Percentiles rank a stretch among this genome's conserved stretches.
Conservation (phyloP, 495 filamentous ascomycete genomes). For the Pyrenula massariospora region DNA sequence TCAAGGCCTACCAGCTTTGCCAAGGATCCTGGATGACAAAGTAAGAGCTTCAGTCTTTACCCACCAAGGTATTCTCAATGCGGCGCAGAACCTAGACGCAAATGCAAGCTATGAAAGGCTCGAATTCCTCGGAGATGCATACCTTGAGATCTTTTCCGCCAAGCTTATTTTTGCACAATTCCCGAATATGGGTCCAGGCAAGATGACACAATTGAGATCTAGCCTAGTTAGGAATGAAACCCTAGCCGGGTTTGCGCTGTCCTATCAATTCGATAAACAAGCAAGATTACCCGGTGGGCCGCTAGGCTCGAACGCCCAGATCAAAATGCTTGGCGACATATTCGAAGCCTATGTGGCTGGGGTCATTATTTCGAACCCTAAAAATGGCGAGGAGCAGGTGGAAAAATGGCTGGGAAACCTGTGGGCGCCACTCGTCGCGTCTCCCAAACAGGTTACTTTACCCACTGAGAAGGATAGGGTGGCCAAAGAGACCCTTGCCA, state of each 20-base stretch:
- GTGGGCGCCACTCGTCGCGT: slow-evolving; percentile 42
- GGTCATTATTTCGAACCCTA: slow-evolving; percentile 50
- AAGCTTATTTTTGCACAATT: slow-evolving; percentile 54
- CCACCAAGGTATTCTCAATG: slow-evolving; percentile 38
- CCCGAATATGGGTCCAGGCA: slow-evolving; percentile 41
- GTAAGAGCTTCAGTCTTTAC: slow-evolving; percentile 39
- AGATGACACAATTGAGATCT: slow-evolving; percentile 55
- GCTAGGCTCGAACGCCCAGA: slow-evolving; percentile 34
- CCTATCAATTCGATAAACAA: slow-evolving; percentile 55
- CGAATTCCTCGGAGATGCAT: slow-evolving; percentile 68
- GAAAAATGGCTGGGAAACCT: slow-evolving; percentile 58
- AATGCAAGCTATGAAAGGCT: slow-evolving; percentile 50
- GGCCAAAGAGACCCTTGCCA: slow-evolving; percentile 44
- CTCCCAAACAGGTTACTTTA: slow-evolving; percentile 1
- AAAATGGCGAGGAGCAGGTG: slow-evolving; percentile 43
- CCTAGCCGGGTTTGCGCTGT: slow-evolving; percentile 47
- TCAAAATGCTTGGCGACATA: slow-evolving; percentile 69
- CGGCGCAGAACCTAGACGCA: slow-evolving; percentile 17
- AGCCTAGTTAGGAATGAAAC: slow-evolving; percentile 67
- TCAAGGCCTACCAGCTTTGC: neutral
- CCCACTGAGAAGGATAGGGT: slow-evolving; percentile 9
- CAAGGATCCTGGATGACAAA: neutral
- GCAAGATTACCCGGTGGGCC: slow-evolving; percentile 36
- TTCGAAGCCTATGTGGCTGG: slow-evolving; percentile 86
- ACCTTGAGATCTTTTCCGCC: slow-evolving; percentile 57